These are phyloP conservation scores for Scleroderma citrinum DNA, from an alignment of 768 basidiomycete species.

Conservation along the genomic window DNA sequence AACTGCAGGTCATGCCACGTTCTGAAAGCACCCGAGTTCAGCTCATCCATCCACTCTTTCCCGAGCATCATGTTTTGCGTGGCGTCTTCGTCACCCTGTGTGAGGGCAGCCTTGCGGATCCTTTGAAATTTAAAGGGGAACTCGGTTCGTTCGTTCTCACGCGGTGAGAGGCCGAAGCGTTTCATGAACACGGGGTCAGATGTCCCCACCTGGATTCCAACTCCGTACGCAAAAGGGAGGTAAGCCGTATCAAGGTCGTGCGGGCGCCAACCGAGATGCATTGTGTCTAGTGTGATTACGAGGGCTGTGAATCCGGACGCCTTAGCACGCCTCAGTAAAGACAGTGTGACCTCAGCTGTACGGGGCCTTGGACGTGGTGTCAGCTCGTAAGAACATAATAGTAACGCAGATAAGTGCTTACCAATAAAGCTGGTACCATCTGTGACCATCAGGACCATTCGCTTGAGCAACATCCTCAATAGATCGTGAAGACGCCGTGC, in stretches of 20 bases:
- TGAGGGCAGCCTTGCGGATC: constrained; percentile 33
- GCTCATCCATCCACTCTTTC: constrained; percentile 55
- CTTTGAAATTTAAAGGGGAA: constrained; percentile 58
- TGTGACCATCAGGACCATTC: constrained; percentile 52
- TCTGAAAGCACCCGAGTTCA: constrained; percentile 55
- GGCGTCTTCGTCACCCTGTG: constrained; percentile 43
- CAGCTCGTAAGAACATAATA: neutral
- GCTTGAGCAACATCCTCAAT: constrained; percentile 76
- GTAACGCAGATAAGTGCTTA: constrained; percentile 20
- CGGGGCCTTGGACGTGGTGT: constrained; percentile 44
- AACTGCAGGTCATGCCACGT: constrained; percentile 70
- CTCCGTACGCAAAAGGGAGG: constrained; percentile 60
- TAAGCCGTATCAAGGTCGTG: constrained; percentile 63
- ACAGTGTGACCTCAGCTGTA: constrained; percentile 53
- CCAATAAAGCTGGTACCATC: constrained; percentile 87
- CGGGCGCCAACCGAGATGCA: constrained; percentile 68
- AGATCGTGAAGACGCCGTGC: constrained; percentile 64
- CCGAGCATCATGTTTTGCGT: constrained; percentile 43
- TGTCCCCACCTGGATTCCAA: constrained; percentile 59
- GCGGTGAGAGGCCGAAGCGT: constrained; percentile 40
- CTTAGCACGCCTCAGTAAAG: constrained; percentile 62
- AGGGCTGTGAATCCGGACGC: constrained; percentile 60
- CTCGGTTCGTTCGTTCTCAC: constrained; percentile 30
- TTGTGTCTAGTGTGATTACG: constrained; percentile 76
- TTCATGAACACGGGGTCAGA: constrained; percentile 80